A percentile compares a stretch with the other conserved stretches of the same genome.
Evolutionary conservation across 2,329 filamentous ascomycete genomes (phyloP).

Genomic region (Bipolaris gigantea): DNA sequence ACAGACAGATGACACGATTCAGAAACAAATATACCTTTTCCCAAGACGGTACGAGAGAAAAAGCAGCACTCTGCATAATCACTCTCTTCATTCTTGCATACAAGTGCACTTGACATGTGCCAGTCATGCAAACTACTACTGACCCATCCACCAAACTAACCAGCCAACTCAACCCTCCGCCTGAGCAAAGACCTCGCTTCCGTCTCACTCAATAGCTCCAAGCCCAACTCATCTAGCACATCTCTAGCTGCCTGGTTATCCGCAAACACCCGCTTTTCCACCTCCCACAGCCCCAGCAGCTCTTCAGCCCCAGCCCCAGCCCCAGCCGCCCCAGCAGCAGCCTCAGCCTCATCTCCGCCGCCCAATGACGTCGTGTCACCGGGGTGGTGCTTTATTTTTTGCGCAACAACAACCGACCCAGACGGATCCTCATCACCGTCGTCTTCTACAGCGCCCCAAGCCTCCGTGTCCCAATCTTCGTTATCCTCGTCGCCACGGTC

Average conservation of each 20-base stretch:
- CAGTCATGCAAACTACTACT: too few species aligned
- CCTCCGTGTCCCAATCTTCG: constrained; percentile 28
- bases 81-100: too few species aligned
- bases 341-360: constrained; percentile 2
- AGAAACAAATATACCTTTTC: too few species aligned
- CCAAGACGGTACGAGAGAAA: too few species aligned
- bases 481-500: constrained; percentile 16
- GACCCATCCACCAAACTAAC: constrained; percentile 5
- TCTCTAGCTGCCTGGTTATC: constrained; percentile 52
- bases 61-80: too few species aligned
- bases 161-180: constrained; percentile 63
- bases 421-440: constrained; percentile 17
- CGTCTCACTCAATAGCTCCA: constrained; percentile 63
- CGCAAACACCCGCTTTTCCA: constrained; percentile 51
- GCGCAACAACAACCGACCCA: not conserved
- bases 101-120: too few species aligned
- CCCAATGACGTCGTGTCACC: constrained; percentile 11
- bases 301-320: constrained; percentile 30
- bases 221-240: constrained; percentile 63
- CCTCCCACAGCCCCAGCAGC: constrained; percentile 49
- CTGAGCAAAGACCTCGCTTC: constrained; percentile 69
- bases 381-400: constrained; percentile 16
- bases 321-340: constrained; percentile 1
- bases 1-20: too few species aligned
- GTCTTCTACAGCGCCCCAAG: constrained; percentile 44